Base-by-base conservation (phyloP, 306 rosid species). In the Alnus glutinosa region DNA sequence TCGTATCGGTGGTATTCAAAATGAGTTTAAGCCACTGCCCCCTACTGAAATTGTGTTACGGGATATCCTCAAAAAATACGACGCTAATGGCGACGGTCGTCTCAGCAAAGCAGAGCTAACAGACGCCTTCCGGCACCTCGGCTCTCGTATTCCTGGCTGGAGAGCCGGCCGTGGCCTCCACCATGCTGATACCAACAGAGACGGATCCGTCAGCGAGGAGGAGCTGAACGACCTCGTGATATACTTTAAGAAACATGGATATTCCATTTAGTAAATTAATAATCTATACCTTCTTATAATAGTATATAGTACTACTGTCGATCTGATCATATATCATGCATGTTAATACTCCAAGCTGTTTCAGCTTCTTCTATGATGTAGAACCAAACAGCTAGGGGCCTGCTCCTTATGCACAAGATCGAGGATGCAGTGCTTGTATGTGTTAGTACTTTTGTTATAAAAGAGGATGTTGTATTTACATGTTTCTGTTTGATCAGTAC, bases 101-200 rank as follows among this genome's bases (percentile, higher is more conserved):
- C 83, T 79, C 14, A 39, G 69, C 69, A 4, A 7, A 18, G 46
- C 55, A 6, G 83, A 79, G 30, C 68, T 79, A 16, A 62, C 23
- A 0, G 47, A 48, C 52, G 83, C 78, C 13, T 79, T 79, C 18
- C 39, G 55, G 3, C 16, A 3, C 34, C 72, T 79, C 5, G 78
- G 78, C 28, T 63, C 79, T 4, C 2, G 57, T 48, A 4, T 44
- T 0, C 79, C 79, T 7, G 0, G 32, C 1, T 18, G 14, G 70
- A 36, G 75, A 55, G 79, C 71, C 47, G 14, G 12, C 1, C 61
- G 62, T 4, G 70, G 70, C 9, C 75, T 67, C 3, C 9, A 47
- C 52, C 67, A 74, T 11, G 15, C 69, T 9, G 88, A 84, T 28
- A 55, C 54, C 1, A 82, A 80, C 16, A 44, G 77, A 62, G 70